phyloP scores from a whole-genome alignment of 176 grass and related monocot species.

The Stipa capillata region DNA sequence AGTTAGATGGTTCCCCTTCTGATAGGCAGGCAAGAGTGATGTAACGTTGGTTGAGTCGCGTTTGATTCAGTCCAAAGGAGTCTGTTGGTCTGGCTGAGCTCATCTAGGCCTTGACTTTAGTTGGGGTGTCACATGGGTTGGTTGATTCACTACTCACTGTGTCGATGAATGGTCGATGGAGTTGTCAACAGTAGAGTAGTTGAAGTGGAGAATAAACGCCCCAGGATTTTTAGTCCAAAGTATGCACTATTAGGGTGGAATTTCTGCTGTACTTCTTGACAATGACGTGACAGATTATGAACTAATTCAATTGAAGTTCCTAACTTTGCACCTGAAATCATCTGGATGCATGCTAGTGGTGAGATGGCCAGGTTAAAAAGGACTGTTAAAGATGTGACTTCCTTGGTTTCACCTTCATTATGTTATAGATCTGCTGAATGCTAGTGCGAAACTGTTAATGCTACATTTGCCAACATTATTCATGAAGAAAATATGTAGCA shows the following conservation, averaged over 20 bases:
- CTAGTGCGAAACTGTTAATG: neutral
- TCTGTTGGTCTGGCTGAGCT: neutral
- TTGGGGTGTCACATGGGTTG: neutral
- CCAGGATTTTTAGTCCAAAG: neutral
- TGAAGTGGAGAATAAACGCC: neutral
- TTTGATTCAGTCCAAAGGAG: neutral
- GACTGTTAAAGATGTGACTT: neutral
- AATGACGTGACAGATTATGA: neutral
- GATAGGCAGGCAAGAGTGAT: neutral
- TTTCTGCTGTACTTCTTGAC: neutral
- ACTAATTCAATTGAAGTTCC: neutral
- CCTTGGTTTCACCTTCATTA: neutral
- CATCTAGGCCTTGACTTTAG: neutral
- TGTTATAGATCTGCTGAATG: neutral
- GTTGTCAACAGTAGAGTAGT: slow-evolving; percentile 5
- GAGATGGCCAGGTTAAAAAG: neutral
- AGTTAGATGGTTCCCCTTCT: neutral
- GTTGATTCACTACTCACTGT: neutral
- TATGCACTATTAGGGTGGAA: neutral
- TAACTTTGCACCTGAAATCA: neutral
- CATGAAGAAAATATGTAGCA: neutral
- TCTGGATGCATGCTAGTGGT: neutral
- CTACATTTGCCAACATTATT: neutral
- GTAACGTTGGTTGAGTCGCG: neutral
- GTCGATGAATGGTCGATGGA: neutral